phyloP scores from a whole-genome alignment of 2,329 filamentous ascomycete species.

The Diplodia seriata region DNA sequence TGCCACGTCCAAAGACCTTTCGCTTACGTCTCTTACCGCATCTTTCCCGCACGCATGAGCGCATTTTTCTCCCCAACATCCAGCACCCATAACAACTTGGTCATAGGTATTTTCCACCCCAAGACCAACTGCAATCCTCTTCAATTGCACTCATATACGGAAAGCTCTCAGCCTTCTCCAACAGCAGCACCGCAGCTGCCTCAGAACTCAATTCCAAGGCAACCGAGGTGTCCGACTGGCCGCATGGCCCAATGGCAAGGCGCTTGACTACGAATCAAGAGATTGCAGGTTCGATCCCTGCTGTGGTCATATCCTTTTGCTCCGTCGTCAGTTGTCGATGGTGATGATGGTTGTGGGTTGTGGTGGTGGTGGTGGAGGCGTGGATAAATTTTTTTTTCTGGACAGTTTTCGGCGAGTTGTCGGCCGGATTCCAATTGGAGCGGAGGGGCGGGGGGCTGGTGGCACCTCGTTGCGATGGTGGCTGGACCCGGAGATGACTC shows the following conservation, averaged over 20 bases:
- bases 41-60: no score
- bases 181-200: neutral
- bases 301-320: conserved; percentile 30
- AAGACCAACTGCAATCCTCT: neutral
- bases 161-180: neutral
- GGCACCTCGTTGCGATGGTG: neutral
- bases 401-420: neutral
- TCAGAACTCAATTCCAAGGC: neutral
- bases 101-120: no score
- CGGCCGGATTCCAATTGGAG: neutral
- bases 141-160: neutral
- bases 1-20: no score
- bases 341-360: neutral
- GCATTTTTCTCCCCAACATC: no score
- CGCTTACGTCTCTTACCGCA: no score
- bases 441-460: neutral
- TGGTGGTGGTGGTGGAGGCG: neutral
- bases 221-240: conserved; percentile 1
- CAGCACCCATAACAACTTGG: no score
- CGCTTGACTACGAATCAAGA: conserved; percentile 63
- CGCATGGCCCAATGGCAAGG: conserved; percentile 63
- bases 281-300: conserved; percentile 44
- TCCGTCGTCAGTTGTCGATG: neutral
- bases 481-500: neutral
- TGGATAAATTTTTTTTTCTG: neutral